A percentile compares a stretch with the other conserved stretches of the same genome.
These are phyloP conservation scores for Cardamine chenopodiifolia DNA, from an alignment of 345 rosid species.

Conservation along the genomic window DNA sequence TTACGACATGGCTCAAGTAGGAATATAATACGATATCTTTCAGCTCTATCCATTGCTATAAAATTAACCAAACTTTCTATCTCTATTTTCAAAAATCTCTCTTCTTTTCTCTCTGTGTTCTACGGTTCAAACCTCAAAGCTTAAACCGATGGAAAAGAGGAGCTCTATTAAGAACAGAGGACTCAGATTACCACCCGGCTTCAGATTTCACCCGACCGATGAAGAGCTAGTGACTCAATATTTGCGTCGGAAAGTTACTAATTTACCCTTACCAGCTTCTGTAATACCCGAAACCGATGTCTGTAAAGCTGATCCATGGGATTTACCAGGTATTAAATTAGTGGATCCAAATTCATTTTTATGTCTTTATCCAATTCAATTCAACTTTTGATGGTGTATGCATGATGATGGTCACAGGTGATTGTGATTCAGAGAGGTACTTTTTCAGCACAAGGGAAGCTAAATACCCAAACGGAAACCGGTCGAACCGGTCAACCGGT, in stretches of 20 bases:
- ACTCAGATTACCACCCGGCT: constrained; percentile 83
- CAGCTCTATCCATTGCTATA: constrained; percentile 33
- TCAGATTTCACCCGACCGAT: constrained; percentile 92
- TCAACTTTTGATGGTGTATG: not conserved
- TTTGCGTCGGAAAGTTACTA: constrained; percentile 60
- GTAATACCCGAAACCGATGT: constrained; percentile 89
- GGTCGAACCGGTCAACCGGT: constrained; percentile 80
- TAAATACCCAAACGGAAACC: constrained; percentile 84
- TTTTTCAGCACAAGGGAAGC: constrained; percentile 88
- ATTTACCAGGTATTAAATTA: constrained; percentile 66
- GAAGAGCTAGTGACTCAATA: constrained; percentile 87
- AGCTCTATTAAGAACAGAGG: constrained; percentile 63
- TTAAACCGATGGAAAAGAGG: constrained; percentile 53
- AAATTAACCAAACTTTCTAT: constrained; percentile 12
- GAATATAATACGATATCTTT: not conserved
- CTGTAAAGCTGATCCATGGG: constrained; percentile 94
- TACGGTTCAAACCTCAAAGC: not conserved
- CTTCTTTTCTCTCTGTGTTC: constrained; percentile 2
- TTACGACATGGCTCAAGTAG: constrained; percentile 4
- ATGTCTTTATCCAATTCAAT: not conserved
- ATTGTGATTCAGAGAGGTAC: constrained; percentile 80
- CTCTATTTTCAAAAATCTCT: constrained; percentile 18
- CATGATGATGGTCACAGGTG: constrained; percentile 51
- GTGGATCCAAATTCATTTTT: not conserved
- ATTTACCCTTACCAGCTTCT: constrained; percentile 80